Evolutionary conservation across 257 asterid genomes (phyloP).

Genomic region (Knoxia roxburghii): DNA sequence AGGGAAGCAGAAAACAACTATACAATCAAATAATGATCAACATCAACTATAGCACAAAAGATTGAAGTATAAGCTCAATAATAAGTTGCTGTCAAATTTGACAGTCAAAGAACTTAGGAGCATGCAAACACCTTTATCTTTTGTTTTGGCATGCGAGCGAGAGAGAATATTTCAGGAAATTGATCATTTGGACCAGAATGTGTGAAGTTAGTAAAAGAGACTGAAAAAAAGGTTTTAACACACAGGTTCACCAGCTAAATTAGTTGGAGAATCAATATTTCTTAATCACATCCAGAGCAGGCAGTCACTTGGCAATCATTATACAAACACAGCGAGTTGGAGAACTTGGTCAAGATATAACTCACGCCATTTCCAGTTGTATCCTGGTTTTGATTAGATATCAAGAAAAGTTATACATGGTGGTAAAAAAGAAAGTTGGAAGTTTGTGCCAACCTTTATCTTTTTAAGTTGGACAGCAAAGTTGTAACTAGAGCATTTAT

Average conservation of each 20-base stretch:
- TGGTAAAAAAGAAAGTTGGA: not conserved
- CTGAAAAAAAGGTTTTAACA: not conserved
- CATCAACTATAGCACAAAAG: not conserved
- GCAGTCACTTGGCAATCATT: not conserved
- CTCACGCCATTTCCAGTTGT: not conserved
- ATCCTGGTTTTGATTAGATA: not conserved
- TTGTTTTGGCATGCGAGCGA: not conserved
- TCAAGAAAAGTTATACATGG: not conserved
- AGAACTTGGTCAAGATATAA: not conserved
- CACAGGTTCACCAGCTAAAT: not conserved
- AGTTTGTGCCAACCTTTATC: not conserved
- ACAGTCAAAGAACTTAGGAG: not conserved
- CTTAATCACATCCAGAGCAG: not conserved
- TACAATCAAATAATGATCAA: not conserved
- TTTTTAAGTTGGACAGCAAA: not conserved
- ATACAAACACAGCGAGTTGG: not conserved
- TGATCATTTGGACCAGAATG: conserved; percentile 1
- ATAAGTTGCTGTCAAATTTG: not conserved
- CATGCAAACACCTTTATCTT: not conserved
- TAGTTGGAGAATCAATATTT: not conserved
- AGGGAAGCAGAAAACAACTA: not conserved
- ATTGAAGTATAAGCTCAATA: not conserved
- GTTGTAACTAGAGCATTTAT: not conserved
- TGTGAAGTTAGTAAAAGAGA: not conserved
- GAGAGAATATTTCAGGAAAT: not conserved